Evolutionary conservation across 129 eudicot genomes (phyloP).

Genomic region (Chrysanthemum lavandulifolium): DNA sequence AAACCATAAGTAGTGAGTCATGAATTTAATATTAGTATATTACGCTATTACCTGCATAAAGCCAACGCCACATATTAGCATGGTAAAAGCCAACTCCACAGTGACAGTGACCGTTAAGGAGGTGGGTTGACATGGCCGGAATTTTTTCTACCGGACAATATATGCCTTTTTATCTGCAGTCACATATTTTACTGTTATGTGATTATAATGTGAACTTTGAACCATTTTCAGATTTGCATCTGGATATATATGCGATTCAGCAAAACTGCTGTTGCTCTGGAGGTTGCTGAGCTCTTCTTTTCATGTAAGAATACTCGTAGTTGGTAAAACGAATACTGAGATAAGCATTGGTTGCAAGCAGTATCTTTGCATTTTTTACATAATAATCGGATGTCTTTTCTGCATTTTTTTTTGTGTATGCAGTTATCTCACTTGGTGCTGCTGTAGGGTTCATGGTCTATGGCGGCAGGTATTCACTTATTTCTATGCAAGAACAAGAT

Average conservation of each 20-base stretch:
- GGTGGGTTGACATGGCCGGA: too few relatives aligned
- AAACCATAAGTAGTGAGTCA: too few relatives aligned
- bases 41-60: too few relatives aligned
- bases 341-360: too few relatives aligned
- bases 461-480: slow-evolving; percentile 64
- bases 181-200: neutral
- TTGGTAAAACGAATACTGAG: neutral
- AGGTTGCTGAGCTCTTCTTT: slow-evolving; percentile 58
- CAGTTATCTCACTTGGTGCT: slow-evolving; percentile 67
- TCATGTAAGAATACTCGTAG: slow-evolving; percentile 36
- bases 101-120: too few relatives aligned
- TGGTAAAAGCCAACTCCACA: too few relatives aligned
- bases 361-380: neutral
- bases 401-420: slow-evolving; percentile 20
- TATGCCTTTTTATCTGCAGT: neutral
- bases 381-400: neutral
- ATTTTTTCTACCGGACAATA: neutral
- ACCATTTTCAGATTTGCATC: slow-evolving; percentile 47
- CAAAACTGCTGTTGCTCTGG: slow-evolving; percentile 37
- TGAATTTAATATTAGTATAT: too few relatives aligned
- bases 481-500: neutral
- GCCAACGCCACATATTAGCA: too few relatives aligned
- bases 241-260: slow-evolving; percentile 53
- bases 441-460: slow-evolving; percentile 75
- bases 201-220: slow-evolving; percentile 15